A percentile compares a stretch with the other conserved stretches of the same genome.
Evolutionary conservation across 2,329 filamentous ascomycete genomes (phyloP).

Genomic region (Knoxdaviesia proteae): DNA sequence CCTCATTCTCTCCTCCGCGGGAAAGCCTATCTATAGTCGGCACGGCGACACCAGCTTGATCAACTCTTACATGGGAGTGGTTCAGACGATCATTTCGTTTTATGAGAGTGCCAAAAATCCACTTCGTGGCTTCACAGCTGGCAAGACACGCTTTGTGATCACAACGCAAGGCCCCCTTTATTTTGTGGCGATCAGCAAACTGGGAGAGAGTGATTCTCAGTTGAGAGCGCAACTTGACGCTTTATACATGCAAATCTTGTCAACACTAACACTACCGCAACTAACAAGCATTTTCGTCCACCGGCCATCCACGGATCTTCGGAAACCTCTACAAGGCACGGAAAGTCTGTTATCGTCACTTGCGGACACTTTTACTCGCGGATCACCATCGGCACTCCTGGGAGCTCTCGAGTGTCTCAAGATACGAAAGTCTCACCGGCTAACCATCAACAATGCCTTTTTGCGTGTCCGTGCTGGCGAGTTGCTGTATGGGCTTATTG

Average conservation of each 20-base stretch:
- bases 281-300: conserved; percentile 74
- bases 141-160: conserved; percentile 67
- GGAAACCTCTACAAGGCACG: conserved; percentile 75
- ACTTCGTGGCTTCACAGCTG: conserved; percentile 71
- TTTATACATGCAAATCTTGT: conserved; percentile 94
- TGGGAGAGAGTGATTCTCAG: conserved; percentile 83
- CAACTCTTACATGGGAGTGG: conserved; percentile 82
- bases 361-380: conserved; percentile 82
- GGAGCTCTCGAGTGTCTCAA: conserved; percentile 87
- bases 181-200: conserved; percentile 76
- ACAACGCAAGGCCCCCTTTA: conserved; percentile 72
- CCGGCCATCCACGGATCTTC: conserved; percentile 81
- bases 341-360: conserved; percentile 79
- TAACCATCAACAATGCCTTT: conserved; percentile 70
- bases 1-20: conserved; percentile 84
- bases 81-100: conserved; percentile 95
- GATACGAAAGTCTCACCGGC: conserved; percentile 69
- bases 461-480: conserved; percentile 58
- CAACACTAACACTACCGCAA: conserved; percentile 75
- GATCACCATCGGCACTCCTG: conserved; percentile 72
- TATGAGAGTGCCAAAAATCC: conserved; percentile 65
- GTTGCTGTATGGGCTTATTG: conserved; percentile 79
- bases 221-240: conserved; percentile 76
- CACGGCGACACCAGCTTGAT: conserved; percentile 81
- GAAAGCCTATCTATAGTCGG: conserved; percentile 91